A percentile compares a stretch with the other conserved stretches of the same genome.
phyloP scores from a whole-genome alignment of 768 basidiomycete species.

The Neoboletus magnificus region DNA sequence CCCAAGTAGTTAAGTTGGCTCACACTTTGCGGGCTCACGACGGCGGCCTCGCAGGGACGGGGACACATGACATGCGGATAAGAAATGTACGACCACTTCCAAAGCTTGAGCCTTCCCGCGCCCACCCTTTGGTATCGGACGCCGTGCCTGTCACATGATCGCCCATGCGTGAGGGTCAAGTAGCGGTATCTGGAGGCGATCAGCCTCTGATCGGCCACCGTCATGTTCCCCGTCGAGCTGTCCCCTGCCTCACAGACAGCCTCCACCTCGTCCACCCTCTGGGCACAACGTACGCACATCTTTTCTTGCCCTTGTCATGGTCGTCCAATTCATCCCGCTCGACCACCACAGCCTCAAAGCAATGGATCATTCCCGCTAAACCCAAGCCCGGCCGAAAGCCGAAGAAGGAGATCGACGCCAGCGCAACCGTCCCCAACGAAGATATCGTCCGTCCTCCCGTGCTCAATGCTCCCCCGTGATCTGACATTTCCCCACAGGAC shows the following conservation, averaged over 20 bases:
- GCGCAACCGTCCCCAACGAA: constrained; percentile 34
- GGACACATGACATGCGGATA: too few relatives aligned
- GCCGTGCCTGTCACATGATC: too few relatives aligned
- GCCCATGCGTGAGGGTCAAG: too few relatives aligned
- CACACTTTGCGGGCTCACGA: too few relatives aligned
- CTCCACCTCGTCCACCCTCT: constrained; percentile 55
- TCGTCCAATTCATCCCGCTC: background rate
- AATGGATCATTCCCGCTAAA: constrained; percentile 85
- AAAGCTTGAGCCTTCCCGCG: too few relatives aligned
- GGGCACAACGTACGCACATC: constrained; percentile 63
- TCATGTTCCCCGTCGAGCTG: constrained; percentile 30
- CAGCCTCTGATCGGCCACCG: constrained; percentile 22
- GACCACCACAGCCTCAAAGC: constrained; percentile 63
- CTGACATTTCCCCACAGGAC: constrained; percentile 24
- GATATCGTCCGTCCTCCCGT: constrained; percentile 44
- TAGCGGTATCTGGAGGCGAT: too few relatives aligned
- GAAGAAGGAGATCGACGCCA: constrained; percentile 55
- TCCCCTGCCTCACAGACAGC: constrained; percentile 28
- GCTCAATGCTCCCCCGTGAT: background rate
- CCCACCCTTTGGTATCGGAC: too few relatives aligned
- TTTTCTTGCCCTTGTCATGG: background rate
- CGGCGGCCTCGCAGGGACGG: too few relatives aligned
- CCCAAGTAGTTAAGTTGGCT: too few relatives aligned
- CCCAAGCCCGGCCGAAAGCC: constrained; percentile 87
- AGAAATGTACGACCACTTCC: too few relatives aligned